Conservation (phyloP, 495 filamentous ascomycete genomes). For the Daldinia concentrica region DNA sequence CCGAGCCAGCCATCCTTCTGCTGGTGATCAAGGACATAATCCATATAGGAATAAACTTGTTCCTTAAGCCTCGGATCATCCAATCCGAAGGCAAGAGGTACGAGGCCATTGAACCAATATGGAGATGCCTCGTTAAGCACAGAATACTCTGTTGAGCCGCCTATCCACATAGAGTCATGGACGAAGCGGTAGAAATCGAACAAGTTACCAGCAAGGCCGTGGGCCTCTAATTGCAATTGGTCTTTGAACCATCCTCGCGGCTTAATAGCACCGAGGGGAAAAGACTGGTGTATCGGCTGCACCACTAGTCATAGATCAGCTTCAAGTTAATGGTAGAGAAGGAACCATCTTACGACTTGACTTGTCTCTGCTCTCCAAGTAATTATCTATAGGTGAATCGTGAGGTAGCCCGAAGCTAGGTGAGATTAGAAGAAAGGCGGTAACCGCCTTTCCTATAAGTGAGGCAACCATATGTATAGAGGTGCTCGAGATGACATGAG, state of each 20-base stretch:
- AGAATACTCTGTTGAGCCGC: conserved; percentile 66
- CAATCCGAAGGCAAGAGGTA: conserved; percentile 68
- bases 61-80: conserved; percentile 63
- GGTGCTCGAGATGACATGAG: conserved; percentile 16
- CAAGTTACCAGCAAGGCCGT: conserved; percentile 68
- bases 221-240: conserved; percentile 60
- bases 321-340: neutral
- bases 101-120: conserved; percentile 74
- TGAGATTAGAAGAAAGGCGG: conserved; percentile 21
- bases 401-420: conserved; percentile 23
- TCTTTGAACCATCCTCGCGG: conserved; percentile 69
- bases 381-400: neutral
- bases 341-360: conserved; percentile 22
- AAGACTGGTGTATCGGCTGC: conserved; percentile 50
- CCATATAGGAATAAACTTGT: conserved; percentile 60
- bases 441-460: conserved; percentile 27
- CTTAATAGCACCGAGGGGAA: conserved; percentile 66
- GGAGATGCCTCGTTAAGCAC: conserved; percentile 66
- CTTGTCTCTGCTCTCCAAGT: conserved; percentile 13
- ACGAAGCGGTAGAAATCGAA: conserved; percentile 69
- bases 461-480: conserved; percentile 26
- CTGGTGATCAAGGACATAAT: conserved; percentile 63
- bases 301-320: conserved; percentile 35
- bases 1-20: conserved; percentile 70
- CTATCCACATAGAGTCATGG: conserved; percentile 63